phyloP scores from a whole-genome alignment of 139 green algal species.

The Tetraselmis chui region DNA sequence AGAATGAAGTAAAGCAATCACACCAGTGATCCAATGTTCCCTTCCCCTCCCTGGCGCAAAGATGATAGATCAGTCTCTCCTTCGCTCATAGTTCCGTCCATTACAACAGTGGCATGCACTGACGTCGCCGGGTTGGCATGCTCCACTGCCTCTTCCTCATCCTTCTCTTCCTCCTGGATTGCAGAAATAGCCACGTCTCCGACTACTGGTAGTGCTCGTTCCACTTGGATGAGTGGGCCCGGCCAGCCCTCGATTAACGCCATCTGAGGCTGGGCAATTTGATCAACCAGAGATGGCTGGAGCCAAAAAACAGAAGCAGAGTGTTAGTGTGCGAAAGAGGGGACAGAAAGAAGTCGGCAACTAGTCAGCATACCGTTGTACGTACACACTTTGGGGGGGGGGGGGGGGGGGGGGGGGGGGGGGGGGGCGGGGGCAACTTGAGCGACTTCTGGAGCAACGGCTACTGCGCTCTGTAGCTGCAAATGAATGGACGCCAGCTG shows the following conservation, averaged over 20 bases:
- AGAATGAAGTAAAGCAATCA: background rate
- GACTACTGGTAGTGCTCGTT: no score
- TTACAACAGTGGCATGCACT: background rate
- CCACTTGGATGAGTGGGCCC: no score
- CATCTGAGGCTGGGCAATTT: background rate
- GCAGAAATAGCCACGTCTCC: background rate
- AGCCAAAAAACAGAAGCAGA: no score
- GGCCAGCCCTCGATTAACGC: background rate
- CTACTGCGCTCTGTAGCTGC: background rate
- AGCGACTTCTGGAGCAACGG: background rate
- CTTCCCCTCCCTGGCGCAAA: background rate
- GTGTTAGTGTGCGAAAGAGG: no score
- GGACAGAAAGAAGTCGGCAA: background rate
- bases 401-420: no score
- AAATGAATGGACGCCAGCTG: background rate
- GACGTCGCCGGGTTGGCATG: background rate
- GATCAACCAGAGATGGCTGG: no score
- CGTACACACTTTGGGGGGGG: background rate
- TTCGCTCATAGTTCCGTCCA: background rate
- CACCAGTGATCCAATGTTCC: background rate
- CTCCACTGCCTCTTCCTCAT: background rate
- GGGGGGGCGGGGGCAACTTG: no score
- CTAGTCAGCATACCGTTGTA: no score
- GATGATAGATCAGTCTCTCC: background rate
- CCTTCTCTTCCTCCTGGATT: background rate